Base-by-base conservation (phyloP, 306 rosid species). In the Quercus variabilis region DNA sequence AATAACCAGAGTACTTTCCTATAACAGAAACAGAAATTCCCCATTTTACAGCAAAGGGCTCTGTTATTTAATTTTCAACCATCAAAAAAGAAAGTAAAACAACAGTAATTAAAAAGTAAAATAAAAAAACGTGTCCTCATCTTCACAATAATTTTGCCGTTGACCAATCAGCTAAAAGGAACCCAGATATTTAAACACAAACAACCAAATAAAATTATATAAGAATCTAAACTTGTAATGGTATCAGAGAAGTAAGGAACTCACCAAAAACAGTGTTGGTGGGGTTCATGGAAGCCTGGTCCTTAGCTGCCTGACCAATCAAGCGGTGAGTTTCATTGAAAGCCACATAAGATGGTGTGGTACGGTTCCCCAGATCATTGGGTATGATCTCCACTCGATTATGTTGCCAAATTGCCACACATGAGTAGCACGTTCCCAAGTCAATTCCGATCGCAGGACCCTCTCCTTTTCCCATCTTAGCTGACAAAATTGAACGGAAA, bases 301-400 rank as follows among this genome's bases (percentile, higher is more conserved):
- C 85, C 83, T 82, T 82, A 1, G 91, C 90, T 0, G 90, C 87
- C 56, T 83, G 83, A 3, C 86, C 86, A 38, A 86, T 86, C 81
- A 86, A 80, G 1, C 88, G 83, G 41, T 85, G 85, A 1, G 91
- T 80, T 11, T 87, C 91, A 1, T 88, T 87, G 83, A 87, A 87
- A 10, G 91, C 88, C 4, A 87, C 88, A 11, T 80, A 87, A 28
- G 91, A 87, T 0, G 91, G 91, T 6, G 91, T 87, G 9, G 85
- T 87, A n/a, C 85, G 80, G 76, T 85, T 87, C 20, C 88, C 91
- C 26, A 82, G 83, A 28, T 87, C 88, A 26, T 87, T 87, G 41
- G 91, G 83, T 58, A 87, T 82, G 82, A 87, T 87, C 58, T 87
- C 91, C 19, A 87, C 91, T 17, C 88, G 87, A 72, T 87, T 88